phyloP scores from a whole-genome alignment of 345 rosid genomes.

The Viola odorata region DNA sequence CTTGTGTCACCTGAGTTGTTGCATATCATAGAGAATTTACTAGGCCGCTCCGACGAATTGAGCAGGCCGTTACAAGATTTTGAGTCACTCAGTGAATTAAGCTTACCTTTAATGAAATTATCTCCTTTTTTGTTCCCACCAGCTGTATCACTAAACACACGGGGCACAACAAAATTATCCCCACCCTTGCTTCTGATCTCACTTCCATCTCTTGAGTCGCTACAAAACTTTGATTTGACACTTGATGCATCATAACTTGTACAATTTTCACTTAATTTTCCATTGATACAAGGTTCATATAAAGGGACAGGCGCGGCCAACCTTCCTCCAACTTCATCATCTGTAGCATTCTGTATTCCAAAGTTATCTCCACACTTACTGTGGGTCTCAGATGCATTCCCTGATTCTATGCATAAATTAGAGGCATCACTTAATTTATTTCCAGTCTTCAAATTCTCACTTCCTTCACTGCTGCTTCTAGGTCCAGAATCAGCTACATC shows the following conservation, averaged over 20 bases:
- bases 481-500: conserved; percentile 19
- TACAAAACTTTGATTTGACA: conserved; percentile 23
- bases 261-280: conserved; percentile 24
- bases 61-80: conserved; percentile 28
- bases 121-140: conserved; percentile 30
- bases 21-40: conserved; percentile 31
- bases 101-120: conserved; percentile 36
- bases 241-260: conserved; percentile 18
- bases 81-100: conserved; percentile 19
- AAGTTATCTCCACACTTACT: conserved; percentile 11
- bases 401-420: conserved; percentile 14
- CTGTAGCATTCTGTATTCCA: conserved; percentile 15
- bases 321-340: conserved; percentile 16
- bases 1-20: conserved; percentile 37
- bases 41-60: conserved; percentile 33
- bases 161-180: conserved; percentile 23
- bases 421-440: conserved; percentile 21
- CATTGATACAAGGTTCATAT: conserved; percentile 37
- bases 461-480: conserved; percentile 18
- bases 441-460: conserved; percentile 20
- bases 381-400: conserved; percentile 17
- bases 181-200: conserved; percentile 26
- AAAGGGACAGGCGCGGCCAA: conserved; percentile 30
- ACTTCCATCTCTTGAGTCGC: conserved; percentile 32
- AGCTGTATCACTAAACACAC: conserved; percentile 33